Conservation (phyloP, 495 filamentous ascomycete genomes). For the Penicillium maclennaniae region DNA sequence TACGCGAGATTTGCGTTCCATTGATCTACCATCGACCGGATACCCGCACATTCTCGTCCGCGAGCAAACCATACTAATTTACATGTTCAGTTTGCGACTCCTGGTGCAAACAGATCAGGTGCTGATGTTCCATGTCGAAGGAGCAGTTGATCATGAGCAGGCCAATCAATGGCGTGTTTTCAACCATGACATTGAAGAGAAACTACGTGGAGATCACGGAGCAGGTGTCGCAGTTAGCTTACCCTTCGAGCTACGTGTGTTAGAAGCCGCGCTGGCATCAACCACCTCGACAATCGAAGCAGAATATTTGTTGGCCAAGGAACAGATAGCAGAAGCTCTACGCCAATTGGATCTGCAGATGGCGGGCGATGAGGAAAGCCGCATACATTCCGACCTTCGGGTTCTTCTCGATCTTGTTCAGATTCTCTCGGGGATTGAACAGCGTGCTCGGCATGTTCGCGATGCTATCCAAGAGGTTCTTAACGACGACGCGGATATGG, state of each 20-base stretch:
- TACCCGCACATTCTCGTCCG: slow-evolving; percentile 32
- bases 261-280: slow-evolving; percentile 77
- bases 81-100: slow-evolving; percentile 29
- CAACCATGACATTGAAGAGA: slow-evolving; percentile 47
- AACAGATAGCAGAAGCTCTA: slow-evolving; percentile 16
- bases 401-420: slow-evolving; percentile 21
- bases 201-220: slow-evolving; percentile 51
- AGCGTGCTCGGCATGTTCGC: slow-evolving; percentile 29
- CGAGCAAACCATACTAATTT: slow-evolving; percentile 25
- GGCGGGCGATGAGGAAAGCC: slow-evolving; percentile 8
- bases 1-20: slow-evolving; percentile 25
- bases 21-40: slow-evolving; percentile 28
- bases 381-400: slow-evolving; percentile 16
- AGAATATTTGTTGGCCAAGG: slow-evolving; percentile 20
- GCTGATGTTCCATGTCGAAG: slow-evolving; percentile 19
- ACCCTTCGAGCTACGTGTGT: slow-evolving; percentile 69
- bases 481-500: slow-evolving; percentile 32
- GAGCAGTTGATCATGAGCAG: slow-evolving; percentile 5
- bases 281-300: slow-evolving; percentile 37
- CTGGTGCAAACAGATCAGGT: slow-evolving; percentile 25
- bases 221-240: slow-evolving; percentile 46
- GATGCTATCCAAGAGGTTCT: slow-evolving; percentile 26
- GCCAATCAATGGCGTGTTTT: slow-evolving; percentile 24
- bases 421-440: slow-evolving; percentile 23
- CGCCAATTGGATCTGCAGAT: slow-evolving; percentile 11